These are phyloP conservation scores for Beta lomatogona DNA, from an alignment of 179 eudicot genomes.

Conservation along the genomic window DNA sequence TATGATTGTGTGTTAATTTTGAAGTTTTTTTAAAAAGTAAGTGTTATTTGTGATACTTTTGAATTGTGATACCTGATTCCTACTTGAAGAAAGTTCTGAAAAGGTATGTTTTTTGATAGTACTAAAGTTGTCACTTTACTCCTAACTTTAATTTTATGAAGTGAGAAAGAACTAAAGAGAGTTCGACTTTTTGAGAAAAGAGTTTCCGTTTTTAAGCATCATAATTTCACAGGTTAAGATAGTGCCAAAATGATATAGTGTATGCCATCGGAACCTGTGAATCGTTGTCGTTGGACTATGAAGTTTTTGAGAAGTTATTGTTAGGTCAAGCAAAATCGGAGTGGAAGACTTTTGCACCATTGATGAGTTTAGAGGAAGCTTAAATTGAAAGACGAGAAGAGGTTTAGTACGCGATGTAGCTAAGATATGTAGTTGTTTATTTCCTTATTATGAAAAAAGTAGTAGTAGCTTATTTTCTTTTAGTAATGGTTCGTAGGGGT, in stretches of 20 bases:
- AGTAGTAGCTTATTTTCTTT: too few species aligned
- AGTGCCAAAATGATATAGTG: neutral
- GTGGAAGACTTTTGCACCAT: neutral
- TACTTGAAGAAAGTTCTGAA: neutral
- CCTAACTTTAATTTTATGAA: neutral
- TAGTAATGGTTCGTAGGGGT: too few species aligned
- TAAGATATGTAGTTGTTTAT: neutral
- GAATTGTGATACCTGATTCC: too few species aligned
- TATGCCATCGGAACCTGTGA: neutral
- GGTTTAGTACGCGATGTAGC: too few species aligned
- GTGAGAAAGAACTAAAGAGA: neutral
- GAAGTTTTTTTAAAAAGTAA: neutral
- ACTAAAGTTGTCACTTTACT: neutral
- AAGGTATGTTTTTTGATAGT: neutral
- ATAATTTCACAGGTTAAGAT: neutral
- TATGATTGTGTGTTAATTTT: neutral
- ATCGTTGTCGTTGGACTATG: neutral
- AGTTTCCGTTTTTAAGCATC: neutral
- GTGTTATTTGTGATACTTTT: neutral
- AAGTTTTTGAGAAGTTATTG: neutral
- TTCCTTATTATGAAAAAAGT: too few species aligned
- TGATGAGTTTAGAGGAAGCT: neutral
- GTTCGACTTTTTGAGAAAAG: neutral
- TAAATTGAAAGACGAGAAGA: too few species aligned
- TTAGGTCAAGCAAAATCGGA: neutral